A percentile compares a stretch with the other conserved stretches of the same genome.
Evolutionary conservation across 345 rosid genomes (phyloP).

Genomic region (Anacardium occidentale): DNA sequence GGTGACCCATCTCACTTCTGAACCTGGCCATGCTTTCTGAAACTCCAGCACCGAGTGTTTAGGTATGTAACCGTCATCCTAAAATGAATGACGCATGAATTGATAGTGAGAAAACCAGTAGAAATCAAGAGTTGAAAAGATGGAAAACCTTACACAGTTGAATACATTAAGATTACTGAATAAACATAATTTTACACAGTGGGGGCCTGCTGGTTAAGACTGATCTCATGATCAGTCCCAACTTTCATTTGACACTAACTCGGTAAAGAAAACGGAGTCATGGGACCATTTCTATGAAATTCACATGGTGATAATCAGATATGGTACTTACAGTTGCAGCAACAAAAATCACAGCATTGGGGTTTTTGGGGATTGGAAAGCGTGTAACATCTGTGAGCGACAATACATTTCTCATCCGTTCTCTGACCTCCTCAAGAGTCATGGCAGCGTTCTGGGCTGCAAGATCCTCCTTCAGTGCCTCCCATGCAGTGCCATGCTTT

Average conservation of each 20-base stretch:
- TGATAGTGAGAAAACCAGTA: background rate
- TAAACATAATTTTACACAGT: background rate
- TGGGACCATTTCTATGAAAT: constrained; percentile 6
- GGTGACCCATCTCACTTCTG: constrained; percentile 98
- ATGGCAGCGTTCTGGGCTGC: constrained; percentile 61
- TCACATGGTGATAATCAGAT: constrained; percentile 4
- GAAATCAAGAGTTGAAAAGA: background rate
- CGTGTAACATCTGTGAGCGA: constrained; percentile 99
- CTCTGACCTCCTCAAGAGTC: constrained; percentile 93
- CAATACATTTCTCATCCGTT: constrained; percentile 84
- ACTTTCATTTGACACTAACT: background rate
- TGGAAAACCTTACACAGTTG: background rate
- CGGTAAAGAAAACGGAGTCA: background rate
- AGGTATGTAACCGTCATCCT: constrained; percentile 99
- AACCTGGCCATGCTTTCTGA: constrained; percentile 98
- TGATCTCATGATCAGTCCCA: background rate
- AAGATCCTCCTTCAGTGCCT: constrained; percentile 89
- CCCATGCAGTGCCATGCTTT: constrained; percentile 96
- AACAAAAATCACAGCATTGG: constrained; percentile 82
- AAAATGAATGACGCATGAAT: constrained; percentile 14
- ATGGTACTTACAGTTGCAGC: constrained; percentile 90
- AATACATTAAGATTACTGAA: background rate
- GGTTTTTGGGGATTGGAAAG: constrained; percentile 85
- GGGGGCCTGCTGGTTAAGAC: background rate
- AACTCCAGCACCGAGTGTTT: constrained; percentile 92